Conservation (phyloP, 1,284 basidiomycete species). For the Moniliella sp. region DNA sequence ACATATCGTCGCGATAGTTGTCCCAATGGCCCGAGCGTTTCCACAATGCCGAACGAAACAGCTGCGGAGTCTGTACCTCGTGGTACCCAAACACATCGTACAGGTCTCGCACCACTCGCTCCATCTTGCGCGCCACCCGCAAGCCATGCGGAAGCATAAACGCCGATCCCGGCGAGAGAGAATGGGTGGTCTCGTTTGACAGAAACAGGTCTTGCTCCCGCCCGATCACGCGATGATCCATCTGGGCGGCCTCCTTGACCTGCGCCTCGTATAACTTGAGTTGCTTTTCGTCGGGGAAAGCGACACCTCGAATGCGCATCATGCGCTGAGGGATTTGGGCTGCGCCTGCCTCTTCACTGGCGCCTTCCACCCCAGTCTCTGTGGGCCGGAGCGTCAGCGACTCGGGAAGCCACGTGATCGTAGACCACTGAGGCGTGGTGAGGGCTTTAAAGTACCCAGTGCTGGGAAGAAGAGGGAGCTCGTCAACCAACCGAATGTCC, state of each 20-base stretch:
- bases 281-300: background rate
- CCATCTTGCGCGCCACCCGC: slow-evolving; percentile 19
- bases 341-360: background rate
- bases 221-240: background rate
- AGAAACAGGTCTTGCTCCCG: background rate
- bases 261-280: background rate
- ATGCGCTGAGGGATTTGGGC: background rate
- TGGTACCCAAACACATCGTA: slow-evolving; percentile 29
- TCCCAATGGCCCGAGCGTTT: slow-evolving; percentile 30
- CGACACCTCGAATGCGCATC: background rate
- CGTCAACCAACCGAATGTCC: background rate
- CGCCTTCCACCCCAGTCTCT: no score
- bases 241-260: background rate
- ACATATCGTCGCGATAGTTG: slow-evolving; percentile 33
- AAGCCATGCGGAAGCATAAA: slow-evolving; percentile 30
- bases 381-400: no score
- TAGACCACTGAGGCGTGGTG: background rate
- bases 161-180: slow-evolving; percentile 18
- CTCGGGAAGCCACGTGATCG: background rate
- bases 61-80: slow-evolving; percentile 28
- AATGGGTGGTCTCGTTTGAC: no score
- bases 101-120: slow-evolving; percentile 27
- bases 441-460: background rate
- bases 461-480: background rate
- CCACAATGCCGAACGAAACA: slow-evolving; percentile 25